A percentile compares a stretch with the other conserved stretches of the same genome.
phyloP scores from a whole-genome alignment of 1,284 basidiomycete genomes.

The Apiotrichum domesticum region DNA sequence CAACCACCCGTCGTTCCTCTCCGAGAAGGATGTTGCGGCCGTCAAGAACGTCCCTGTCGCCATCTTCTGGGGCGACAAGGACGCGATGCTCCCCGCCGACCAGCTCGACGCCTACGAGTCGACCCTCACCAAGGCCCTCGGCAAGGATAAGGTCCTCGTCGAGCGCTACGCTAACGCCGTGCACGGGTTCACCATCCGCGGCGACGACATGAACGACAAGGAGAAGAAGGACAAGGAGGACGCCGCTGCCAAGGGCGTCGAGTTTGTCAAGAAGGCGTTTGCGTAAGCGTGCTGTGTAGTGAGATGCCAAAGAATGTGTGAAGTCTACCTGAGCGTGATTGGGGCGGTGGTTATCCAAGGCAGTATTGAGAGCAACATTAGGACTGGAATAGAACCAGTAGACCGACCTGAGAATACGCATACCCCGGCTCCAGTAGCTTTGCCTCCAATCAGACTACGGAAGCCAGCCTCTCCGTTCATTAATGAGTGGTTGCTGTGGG shows the following conservation, averaged over 20 bases:
- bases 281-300: background rate
- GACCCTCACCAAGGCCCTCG: conserved; percentile 55
- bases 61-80: conserved; percentile 39
- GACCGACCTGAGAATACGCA: too few relatives aligned
- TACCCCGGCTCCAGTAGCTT: too few relatives aligned
- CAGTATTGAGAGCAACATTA: too few relatives aligned
- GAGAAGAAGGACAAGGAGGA: conserved; percentile 56
- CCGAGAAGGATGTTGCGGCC: conserved; percentile 55
- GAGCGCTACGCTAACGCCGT: conserved; percentile 54
- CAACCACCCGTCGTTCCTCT: conserved; percentile 51
- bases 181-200: conserved; percentile 58
- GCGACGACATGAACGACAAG: conserved; percentile 42
- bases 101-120: conserved; percentile 36
- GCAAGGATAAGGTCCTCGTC: conserved; percentile 54
- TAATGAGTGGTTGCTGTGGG: too few relatives aligned
- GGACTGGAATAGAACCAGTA: too few relatives aligned
- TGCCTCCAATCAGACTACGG: too few relatives aligned
- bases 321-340: too few relatives aligned
- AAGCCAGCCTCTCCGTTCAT: too few relatives aligned
- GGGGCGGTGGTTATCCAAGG: too few relatives aligned
- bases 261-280: conserved; percentile 47
- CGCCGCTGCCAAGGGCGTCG: conserved; percentile 51
- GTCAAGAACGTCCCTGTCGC: conserved; percentile 36
- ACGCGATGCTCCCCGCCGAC: conserved; percentile 30
- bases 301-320: too few relatives aligned